Evolutionary conservation across 2,329 filamentous ascomycete genomes (phyloP), one percentile per base, ranked within the genome.

Genomic region (Talaromyces funiculosus): DNA sequence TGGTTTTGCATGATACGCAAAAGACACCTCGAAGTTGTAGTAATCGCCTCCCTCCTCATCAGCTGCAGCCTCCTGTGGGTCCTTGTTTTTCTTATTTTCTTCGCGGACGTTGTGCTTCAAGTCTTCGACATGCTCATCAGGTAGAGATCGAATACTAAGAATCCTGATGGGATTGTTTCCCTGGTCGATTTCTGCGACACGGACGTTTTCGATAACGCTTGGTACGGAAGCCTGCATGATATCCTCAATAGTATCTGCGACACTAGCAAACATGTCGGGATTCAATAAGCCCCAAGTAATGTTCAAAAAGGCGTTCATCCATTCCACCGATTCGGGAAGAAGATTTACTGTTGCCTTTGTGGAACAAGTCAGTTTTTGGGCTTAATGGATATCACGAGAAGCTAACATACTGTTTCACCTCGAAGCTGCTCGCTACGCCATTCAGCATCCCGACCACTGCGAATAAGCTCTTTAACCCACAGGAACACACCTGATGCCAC

Each of bases 191-290:
- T 97, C 92, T 62, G 92, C 92, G 22, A 97, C 90, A 66, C 93
- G 89, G 49, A 99, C 92, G 66, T 96, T 94, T 73, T 97, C 92
- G 65, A 99, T 92, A 40, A 97, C 79, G 1, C 89, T 86, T 0
- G 94, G 94, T 0, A 97, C 89, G 0, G 91, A 96, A 20, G 92
- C 93, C 72, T 95, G 92, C 93, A 97, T 97, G 66, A 97, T 90
- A 72, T 97, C 93, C 75, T 94, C 90, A 5, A 94, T 83, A 12
- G 90, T 97, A 71, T 97, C 94, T n/a, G 92, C 92, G 8, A 97
- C 84, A 5, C 85, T 85, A n/a, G 85, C 80, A 73, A 99, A 94
- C 89, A 97, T 95, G 45, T 97, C 93, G 0, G 94, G 93, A 69
- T 97, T 95, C 64, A 97, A 87, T 3, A 97, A 79, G 0, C 90